Base-by-base conservation (phyloP, 768 basidiomycete genomes). In the Saitozyma podzolica region DNA sequence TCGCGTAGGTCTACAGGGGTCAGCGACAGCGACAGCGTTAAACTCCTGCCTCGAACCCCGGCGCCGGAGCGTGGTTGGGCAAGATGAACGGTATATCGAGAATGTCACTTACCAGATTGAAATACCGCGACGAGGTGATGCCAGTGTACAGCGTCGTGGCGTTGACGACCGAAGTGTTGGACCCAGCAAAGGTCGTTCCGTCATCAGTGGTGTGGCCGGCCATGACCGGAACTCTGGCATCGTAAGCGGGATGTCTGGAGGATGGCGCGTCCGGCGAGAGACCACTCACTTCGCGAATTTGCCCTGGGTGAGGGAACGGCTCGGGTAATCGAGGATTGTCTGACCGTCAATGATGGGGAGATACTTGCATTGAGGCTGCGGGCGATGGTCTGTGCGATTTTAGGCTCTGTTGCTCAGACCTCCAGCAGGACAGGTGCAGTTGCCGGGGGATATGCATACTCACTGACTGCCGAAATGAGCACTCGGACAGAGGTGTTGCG, bases 181-280 rank as follows among this genome's bases (percentile, higher is more conserved):
- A 40, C n/a, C 67, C 67, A 37, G 61, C 58, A 40, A 68, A 68
- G 4, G 61, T 65, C 9, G 67, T 62, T 17, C 67, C 67, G 49
- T 68, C 67, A 51, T 68, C 58, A 1, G 54, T 68, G 40, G 62
- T 68, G 50, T 68, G 67, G 7, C 67, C 67, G 40, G 64, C 63
- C 42, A 68, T 55, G 39, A 62, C 59, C 9, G 67, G 64, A 8
- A 68, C 56, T 40, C 64, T 68, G 40, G 14, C 17, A 4, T 41
- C 29, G 8, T n/a, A 13, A 11, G 40, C 40, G 8, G 17, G 41
- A 29, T 48, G 14, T 49, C 51, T 20, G 43, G 6, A 37, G 16
- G 47, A 48, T 14, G 47, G 47, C 47, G 14, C 14, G 7, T 11
- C 9, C n/a, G 40, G 42, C 19, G 9, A 16, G 17, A 50, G 0